Evolutionary conservation across 495 filamentous ascomycete genomes (phyloP).

Genomic region (Neurospora cerealis): DNA sequence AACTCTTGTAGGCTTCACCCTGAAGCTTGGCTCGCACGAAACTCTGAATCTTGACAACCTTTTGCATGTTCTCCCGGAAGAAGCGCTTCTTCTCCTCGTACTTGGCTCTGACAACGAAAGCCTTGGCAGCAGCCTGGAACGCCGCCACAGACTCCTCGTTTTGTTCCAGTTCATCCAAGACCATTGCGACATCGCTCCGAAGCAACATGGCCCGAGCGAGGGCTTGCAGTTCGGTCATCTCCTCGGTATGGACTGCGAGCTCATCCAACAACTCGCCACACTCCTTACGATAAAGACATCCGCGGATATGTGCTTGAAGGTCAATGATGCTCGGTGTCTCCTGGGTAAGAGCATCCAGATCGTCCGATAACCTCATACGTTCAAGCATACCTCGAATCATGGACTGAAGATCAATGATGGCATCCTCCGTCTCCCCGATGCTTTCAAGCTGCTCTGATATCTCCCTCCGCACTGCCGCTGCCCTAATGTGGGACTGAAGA

Average conservation of each 20-base stretch:
- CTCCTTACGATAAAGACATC: conserved; percentile 44
- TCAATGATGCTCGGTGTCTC: conserved; percentile 47
- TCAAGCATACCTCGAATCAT: conserved; percentile 44
- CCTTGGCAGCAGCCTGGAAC: conserved; percentile 67
- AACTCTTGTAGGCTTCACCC: conserved; percentile 92
- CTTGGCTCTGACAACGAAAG: conserved; percentile 56
- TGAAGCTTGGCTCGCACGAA: conserved; percentile 89
- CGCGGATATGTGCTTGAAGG: conserved; percentile 65
- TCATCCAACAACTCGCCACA: conserved; percentile 43
- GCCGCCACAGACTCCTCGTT: conserved; percentile 65
- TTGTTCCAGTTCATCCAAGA: conserved; percentile 66
- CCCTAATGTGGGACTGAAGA: conserved; percentile 36
- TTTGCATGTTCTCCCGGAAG: conserved; percentile 95
- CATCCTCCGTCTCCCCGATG: conserved; percentile 29
- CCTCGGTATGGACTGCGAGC: conserved; percentile 44
- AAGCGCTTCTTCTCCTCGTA: conserved; percentile 81
- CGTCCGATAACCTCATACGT: conserved; percentile 34
- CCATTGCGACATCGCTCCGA: conserved; percentile 56
- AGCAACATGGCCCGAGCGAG: conserved; percentile 69
- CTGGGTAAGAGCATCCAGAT: conserved; percentile 47
- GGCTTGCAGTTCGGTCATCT: conserved; percentile 60
- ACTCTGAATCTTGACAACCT: conserved; percentile 96
- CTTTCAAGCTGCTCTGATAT: conserved; percentile 32
- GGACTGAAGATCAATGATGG: conserved; percentile 36
- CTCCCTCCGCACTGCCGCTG: conserved; percentile 37